Evolutionary conservation across 1,139 yeast genomes (phyloP), one percentile per base, ranked within the genome.

Genomic region (Diutina mesorugosa): DNA sequence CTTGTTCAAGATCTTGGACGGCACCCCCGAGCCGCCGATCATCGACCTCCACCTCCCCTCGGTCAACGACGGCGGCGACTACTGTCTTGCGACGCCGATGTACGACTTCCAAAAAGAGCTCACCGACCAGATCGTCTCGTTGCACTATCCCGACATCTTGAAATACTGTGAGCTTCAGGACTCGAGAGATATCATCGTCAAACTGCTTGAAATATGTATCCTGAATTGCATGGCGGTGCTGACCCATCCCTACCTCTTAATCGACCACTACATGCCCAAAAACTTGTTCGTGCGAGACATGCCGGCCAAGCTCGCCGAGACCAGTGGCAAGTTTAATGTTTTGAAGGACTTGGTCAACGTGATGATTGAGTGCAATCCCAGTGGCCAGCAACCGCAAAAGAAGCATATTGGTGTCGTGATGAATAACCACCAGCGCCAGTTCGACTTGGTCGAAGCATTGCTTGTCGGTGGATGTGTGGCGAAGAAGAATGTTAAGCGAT

Each of bases 121-220:
- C 57, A 88, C 93, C n/a, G 96, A 91, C 70, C 96, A 90, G 66
- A 90, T 93, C 35, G 87, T 93, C 7, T 87, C 96, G 1, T 73
- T 90, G 52, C 98, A 93, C 68, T 90, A 90, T 66, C 84, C 95
- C 45, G 98, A 91, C 66, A 89, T 93, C 57, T 74, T 91, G 63
- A 85, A 90, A 69, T 90, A 86, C 68, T 90, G 90, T 65, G 96
- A 90, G 67, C 82, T 89, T 58, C 77, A 70, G 62, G 78, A 74
- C 62, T 64, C 67, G 53, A 81, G 81, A 53, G 83, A 81, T 54
- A 80, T 86, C 56, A 80, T 88, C 54, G 71, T 81, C 26, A 85
- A 85, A 67, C 85, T 87, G 28, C 73, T 90, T 64, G 81, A 83
- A 60, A 87, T 89, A 7, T 79, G 95, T 68, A 81, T 88, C 61